phyloP scores from a whole-genome alignment of 1,139 yeast genomes.

The Kurtzmaniella quercitrusa region DNA sequence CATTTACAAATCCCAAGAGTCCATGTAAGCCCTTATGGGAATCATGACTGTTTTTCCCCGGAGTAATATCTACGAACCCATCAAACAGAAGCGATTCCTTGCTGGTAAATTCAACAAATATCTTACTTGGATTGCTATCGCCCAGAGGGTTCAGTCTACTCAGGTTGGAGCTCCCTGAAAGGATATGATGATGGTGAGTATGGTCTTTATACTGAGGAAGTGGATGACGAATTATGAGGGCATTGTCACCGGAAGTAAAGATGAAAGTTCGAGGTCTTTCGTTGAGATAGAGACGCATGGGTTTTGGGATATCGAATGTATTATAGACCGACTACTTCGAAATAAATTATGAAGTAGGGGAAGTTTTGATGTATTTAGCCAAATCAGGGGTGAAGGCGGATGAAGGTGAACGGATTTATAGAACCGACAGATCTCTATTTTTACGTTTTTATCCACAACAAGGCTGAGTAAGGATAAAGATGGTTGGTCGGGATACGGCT shows the following conservation, averaged over 20 bases:
- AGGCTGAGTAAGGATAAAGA: no score
- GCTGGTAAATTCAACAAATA: slow-evolving; percentile 48
- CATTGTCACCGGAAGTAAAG: slow-evolving; percentile 43
- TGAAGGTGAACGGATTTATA: no score
- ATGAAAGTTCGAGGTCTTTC: slow-evolving; percentile 54
- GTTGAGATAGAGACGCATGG: slow-evolving; percentile 49
- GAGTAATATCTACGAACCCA: slow-evolving; percentile 40
- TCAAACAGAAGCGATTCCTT: slow-evolving; percentile 32
- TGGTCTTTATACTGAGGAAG: slow-evolving; percentile 26
- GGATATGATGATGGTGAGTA: slow-evolving; percentile 28
- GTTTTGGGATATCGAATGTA: no score
- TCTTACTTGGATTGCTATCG: slow-evolving; percentile 20
- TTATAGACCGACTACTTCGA: no score
- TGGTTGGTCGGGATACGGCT: no score
- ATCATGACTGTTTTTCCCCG: slow-evolving; percentile 16
- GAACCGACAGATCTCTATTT: no score
- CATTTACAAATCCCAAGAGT: slow-evolving; percentile 54
- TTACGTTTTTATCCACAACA: no score
- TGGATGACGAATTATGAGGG: slow-evolving; percentile 48
- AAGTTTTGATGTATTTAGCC: no score
- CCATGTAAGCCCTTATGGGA: slow-evolving; percentile 40
- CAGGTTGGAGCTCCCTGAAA: background rate
- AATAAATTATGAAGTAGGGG: no score
- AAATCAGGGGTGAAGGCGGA: no score
- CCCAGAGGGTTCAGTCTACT: background rate